Conservation (phyloP, 257 asterid species). For the Hygrophila difformis region DNA sequence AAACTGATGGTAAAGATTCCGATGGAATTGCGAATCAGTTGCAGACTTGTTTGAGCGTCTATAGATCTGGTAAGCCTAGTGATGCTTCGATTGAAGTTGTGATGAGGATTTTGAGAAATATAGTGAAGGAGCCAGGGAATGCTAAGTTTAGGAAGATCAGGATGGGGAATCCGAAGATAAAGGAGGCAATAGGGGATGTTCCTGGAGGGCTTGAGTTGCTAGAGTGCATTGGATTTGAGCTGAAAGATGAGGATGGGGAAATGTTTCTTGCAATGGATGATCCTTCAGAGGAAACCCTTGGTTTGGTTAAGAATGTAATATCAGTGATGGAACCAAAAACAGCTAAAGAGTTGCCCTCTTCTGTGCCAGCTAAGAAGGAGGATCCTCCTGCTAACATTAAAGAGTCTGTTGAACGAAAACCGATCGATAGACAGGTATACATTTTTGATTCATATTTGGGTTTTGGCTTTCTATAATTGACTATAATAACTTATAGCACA, state of each 20-base stretch:
- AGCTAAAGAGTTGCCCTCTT: slow-evolving; percentile 27
- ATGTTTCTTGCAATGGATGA: slow-evolving; percentile 82
- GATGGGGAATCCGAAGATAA: slow-evolving; percentile 83
- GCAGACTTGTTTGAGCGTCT: slow-evolving; percentile 48
- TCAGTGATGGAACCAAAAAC: slow-evolving; percentile 51
- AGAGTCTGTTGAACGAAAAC: slow-evolving; percentile 39
- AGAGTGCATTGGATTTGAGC: slow-evolving; percentile 65
- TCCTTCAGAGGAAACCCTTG: slow-evolving; percentile 41
- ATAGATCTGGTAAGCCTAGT: slow-evolving; percentile 57
- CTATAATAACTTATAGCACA: too few species aligned
- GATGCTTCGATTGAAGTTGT: slow-evolving; percentile 63
- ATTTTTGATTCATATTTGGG: background rate
- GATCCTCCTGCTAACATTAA: slow-evolving; percentile 41
- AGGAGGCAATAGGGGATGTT: slow-evolving; percentile 77
- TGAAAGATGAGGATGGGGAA: slow-evolving; percentile 75
- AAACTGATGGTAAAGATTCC: slow-evolving; percentile 16
- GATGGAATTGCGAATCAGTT: slow-evolving; percentile 28
- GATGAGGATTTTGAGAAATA: slow-evolving; percentile 52
- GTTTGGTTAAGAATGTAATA: slow-evolving; percentile 36
- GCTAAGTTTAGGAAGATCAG: slow-evolving; percentile 83
- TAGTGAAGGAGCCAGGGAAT: slow-evolving; percentile 66
- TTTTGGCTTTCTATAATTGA: slow-evolving; percentile 1
- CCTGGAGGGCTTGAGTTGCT: slow-evolving; percentile 77
- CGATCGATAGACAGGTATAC: slow-evolving; percentile 81
- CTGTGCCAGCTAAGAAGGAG: slow-evolving; percentile 33